These are phyloP conservation scores for Phytophthora rubi DNA, from an alignment of 352 stramenopile genomes.

Conservation along the genomic window DNA sequence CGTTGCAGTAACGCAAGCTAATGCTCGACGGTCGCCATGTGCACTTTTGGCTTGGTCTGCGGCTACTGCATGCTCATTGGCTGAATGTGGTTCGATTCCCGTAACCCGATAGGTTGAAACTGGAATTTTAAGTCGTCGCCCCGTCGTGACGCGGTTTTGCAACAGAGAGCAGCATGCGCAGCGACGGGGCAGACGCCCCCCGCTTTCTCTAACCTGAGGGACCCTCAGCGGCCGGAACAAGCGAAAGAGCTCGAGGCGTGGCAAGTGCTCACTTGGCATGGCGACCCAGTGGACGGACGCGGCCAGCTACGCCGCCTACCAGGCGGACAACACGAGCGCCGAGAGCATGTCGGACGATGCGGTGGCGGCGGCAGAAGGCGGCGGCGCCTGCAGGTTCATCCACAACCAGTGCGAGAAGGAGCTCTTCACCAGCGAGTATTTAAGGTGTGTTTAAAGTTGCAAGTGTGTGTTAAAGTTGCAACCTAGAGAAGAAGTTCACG, in stretches of 20 bases:
- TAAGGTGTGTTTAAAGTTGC: slow-evolving; percentile 44
- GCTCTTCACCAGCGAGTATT: slow-evolving; percentile 78
- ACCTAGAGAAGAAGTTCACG: neutral
- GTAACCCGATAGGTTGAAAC: slow-evolving; percentile 13
- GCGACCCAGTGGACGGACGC: slow-evolving; percentile 31
- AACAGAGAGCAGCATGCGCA: slow-evolving; percentile 38
- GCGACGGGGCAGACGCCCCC: slow-evolving; percentile 22
- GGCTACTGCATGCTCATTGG: slow-evolving; percentile 7
- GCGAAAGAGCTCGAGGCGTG: slow-evolving; percentile 2
- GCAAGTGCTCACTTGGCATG: slow-evolving; percentile 14
- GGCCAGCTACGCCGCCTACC: slow-evolving; percentile 13
- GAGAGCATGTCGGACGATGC: slow-evolving; percentile 25
- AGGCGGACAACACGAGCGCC: slow-evolving; percentile 12
- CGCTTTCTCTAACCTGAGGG: slow-evolving; percentile 20
- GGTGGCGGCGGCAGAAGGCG: neutral
- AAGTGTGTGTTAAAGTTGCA: neutral
- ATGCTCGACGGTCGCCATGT: slow-evolving; percentile 20
- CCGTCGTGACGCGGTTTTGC: slow-evolving; percentile 19
- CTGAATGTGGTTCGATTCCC: neutral
- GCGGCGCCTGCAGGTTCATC: slow-evolving; percentile 48
- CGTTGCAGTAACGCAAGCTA: slow-evolving; percentile 1
- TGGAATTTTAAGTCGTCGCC: neutral
- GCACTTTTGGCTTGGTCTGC: neutral
- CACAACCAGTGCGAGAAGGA: slow-evolving; percentile 80
- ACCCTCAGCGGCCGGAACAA: slow-evolving; percentile 3